A percentile compares a stretch with the other conserved stretches of the same genome.
Conservation (phyloP, 75 land plant genomes). For the Larix kaempferi region DNA sequence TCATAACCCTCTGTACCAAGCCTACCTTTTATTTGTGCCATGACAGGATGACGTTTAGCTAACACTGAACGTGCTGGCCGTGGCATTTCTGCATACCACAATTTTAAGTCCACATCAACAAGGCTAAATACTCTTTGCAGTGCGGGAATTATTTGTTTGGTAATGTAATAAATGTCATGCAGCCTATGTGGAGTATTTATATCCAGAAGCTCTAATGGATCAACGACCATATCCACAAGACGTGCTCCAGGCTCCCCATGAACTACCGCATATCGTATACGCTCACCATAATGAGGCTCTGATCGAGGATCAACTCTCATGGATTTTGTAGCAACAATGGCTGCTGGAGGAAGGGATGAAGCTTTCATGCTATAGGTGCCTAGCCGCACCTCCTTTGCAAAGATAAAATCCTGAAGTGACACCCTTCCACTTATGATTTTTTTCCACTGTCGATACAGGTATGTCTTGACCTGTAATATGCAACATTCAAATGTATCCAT, state of each 20-base stretch:
- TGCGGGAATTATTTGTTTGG: constrained; percentile 95
- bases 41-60: constrained; percentile 28
- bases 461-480: constrained; percentile 63
- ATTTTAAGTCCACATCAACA: constrained; percentile 71
- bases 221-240: constrained; percentile 87
- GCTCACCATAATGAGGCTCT: constrained; percentile 86
- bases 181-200: constrained; percentile 57
- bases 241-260: constrained; percentile 97
- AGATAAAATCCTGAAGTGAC: constrained; percentile 85
- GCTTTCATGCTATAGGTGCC: constrained; percentile 79
- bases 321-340: constrained; percentile 92
- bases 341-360: constrained; percentile 88
- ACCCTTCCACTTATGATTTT: constrained; percentile 76
- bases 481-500: neutral
- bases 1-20: constrained; percentile 10
- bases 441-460: constrained; percentile 86
- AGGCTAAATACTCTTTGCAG: constrained; percentile 90
- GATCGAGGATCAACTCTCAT: constrained; percentile 89
- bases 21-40: neutral
- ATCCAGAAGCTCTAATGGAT: constrained; percentile 70
- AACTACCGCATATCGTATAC: constrained; percentile 88
- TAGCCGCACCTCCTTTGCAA: constrained; percentile 94
- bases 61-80: constrained; percentile 52
- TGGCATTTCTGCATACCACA: constrained; percentile 79
- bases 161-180: constrained; percentile 90